A percentile compares a stretch with the other conserved stretches of the same genome.
Evolutionary conservation across 805 yeast genomes (phyloP).

Genomic region (Nakazawaea siamensis): DNA sequence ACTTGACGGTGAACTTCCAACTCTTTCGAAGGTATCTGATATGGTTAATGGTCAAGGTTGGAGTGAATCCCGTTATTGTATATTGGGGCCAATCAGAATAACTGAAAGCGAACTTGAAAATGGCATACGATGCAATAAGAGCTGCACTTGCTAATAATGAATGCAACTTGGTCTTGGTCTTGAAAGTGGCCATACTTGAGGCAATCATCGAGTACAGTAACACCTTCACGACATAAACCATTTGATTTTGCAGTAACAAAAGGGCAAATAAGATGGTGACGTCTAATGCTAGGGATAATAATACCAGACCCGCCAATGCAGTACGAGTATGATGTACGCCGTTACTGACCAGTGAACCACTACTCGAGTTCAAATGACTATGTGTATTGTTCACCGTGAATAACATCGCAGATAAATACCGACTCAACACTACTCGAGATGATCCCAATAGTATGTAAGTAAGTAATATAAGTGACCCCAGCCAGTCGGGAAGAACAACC

Average conservation of each 20-base stretch:
- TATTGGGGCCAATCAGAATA: slow-evolving; percentile 1
- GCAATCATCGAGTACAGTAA: slow-evolving; percentile 27
- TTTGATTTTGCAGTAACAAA: slow-evolving; percentile 2
- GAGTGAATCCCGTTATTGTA: background rate
- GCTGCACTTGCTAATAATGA: slow-evolving; percentile 17
- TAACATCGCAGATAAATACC: slow-evolving; percentile 8
- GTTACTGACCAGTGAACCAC: no score
- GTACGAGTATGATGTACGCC: no score
- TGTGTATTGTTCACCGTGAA: slow-evolving; percentile 1
- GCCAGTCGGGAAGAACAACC: slow-evolving; percentile 19
- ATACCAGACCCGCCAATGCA: no score
- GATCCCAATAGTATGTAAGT: slow-evolving; percentile 10
- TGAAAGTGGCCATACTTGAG: slow-evolving; percentile 22
- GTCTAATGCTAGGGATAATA: slow-evolving; percentile 1
- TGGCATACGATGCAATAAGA: background rate
- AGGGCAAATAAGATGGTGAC: background rate
- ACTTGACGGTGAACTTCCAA: slow-evolving; percentile 6
- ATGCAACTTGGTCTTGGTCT: slow-evolving; percentile 19
- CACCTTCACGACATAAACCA: slow-evolving; percentile 15
- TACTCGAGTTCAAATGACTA: no score
- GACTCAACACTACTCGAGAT: slow-evolving; percentile 10
- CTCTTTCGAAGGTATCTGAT: slow-evolving; percentile 6
- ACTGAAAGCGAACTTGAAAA: slow-evolving; percentile 1
- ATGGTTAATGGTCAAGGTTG: slow-evolving; percentile 6
- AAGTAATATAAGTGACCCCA: slow-evolving; percentile 8